Evolutionary conservation across 2,329 filamentous ascomycete species (phyloP).

Genomic region (Scedosporium minutisporum): DNA sequence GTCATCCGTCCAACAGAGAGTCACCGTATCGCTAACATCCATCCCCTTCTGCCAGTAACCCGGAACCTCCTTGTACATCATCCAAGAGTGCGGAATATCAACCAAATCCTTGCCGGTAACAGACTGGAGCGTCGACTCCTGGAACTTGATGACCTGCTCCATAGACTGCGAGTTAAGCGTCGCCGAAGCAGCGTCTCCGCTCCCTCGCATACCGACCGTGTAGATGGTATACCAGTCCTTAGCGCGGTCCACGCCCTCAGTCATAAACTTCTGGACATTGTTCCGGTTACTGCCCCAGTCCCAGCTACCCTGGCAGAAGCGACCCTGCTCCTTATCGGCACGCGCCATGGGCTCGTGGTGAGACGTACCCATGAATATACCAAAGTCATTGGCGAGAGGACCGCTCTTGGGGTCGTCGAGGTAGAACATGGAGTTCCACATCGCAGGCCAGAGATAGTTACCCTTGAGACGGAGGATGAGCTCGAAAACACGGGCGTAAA

Average conservation of each 20-base stretch:
- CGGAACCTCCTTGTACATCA: slow-evolving; percentile 47
- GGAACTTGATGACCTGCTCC: slow-evolving; percentile 37
- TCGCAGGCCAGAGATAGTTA: slow-evolving; percentile 67
- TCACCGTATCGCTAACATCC: slow-evolving; percentile 51
- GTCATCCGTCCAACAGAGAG: slow-evolving; percentile 53
- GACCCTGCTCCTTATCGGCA: slow-evolving; percentile 45
- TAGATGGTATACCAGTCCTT: slow-evolving; percentile 54
- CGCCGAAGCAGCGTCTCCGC: slow-evolving; percentile 50
- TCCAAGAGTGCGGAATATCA: slow-evolving; percentile 45
- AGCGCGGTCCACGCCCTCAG: slow-evolving; percentile 54
- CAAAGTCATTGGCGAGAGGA: slow-evolving; percentile 60
- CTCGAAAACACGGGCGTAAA: slow-evolving; percentile 63
- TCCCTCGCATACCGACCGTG: slow-evolving; percentile 63
- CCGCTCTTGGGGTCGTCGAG: slow-evolving; percentile 61
- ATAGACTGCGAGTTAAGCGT: slow-evolving; percentile 45
- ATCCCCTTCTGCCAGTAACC: slow-evolving; percentile 49
- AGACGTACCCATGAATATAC: slow-evolving; percentile 61
- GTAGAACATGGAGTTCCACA: slow-evolving; percentile 64
- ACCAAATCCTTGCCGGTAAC: slow-evolving; percentile 12
- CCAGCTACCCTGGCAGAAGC: slow-evolving; percentile 52
- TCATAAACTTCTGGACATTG: slow-evolving; percentile 59
- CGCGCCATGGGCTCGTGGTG: slow-evolving; percentile 65
- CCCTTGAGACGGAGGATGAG: slow-evolving; percentile 58
- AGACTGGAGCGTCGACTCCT: slow-evolving; percentile 14
- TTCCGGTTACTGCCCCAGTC: slow-evolving; percentile 60